Percentiles rank a stretch among this genome's conserved stretches.
These are phyloP conservation scores for Botrytis squamosa DNA, from an alignment of 2,329 filamentous ascomycete species.

Conservation along the genomic window DNA sequence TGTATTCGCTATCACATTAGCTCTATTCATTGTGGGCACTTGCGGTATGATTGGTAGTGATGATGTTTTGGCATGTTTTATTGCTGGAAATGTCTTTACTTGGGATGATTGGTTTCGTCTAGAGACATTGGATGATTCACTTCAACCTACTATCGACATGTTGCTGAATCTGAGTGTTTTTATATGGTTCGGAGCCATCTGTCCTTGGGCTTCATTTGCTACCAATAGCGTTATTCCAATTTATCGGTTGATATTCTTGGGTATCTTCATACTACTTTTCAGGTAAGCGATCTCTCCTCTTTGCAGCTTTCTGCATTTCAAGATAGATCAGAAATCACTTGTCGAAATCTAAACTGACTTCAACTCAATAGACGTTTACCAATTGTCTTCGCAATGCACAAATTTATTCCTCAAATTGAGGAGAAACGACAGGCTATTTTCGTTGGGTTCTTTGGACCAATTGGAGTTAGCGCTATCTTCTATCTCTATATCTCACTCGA, in stretches of 20 bases:
- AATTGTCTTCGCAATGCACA: slow-evolving; percentile 71
- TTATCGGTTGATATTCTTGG: slow-evolving; percentile 70
- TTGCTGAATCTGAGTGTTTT: slow-evolving; percentile 80
- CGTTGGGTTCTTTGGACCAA: slow-evolving; percentile 90
- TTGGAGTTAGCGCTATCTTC: slow-evolving; percentile 87
- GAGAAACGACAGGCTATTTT: slow-evolving; percentile 73
- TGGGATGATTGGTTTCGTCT: slow-evolving; percentile 94
- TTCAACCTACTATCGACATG: slow-evolving; percentile 96
- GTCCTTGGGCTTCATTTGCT: slow-evolving; percentile 73
- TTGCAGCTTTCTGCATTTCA: not conserved
- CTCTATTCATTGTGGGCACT: slow-evolving; percentile 83
- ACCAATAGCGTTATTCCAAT: slow-evolving; percentile 69
- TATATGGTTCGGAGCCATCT: slow-evolving; percentile 85
- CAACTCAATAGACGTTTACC: slow-evolving; percentile 57
- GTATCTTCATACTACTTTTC: slow-evolving; percentile 72
- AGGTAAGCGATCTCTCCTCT: slow-evolving; percentile 42
- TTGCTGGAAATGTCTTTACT: slow-evolving; percentile 86
- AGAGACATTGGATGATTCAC: slow-evolving; percentile 82
- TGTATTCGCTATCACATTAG: slow-evolving; percentile 71
- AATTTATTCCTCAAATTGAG: slow-evolving; percentile 76
- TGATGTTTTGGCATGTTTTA: slow-evolving; percentile 87
- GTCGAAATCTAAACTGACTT: not conserved
- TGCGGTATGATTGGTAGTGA: slow-evolving; percentile 90
- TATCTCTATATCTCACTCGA: slow-evolving; percentile 81
- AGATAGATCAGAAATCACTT: slow-evolving; percentile 15